Evolutionary conservation across 495 filamentous ascomycete species (phyloP), one percentile per base, ranked within the genome.

Genomic region (Hyaloscypha hepaticicola): DNA sequence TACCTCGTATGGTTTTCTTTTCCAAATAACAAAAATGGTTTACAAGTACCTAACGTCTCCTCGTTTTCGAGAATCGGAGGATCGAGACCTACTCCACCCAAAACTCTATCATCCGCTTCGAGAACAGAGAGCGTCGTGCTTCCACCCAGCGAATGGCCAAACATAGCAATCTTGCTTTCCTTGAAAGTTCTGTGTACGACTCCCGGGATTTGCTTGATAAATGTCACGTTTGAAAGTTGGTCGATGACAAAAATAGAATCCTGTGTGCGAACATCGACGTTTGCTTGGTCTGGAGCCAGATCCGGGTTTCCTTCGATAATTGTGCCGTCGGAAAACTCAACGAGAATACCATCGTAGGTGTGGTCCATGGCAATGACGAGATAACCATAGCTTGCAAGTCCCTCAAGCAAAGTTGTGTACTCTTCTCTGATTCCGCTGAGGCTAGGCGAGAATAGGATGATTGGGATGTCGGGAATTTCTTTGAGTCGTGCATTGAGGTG

Each of bases 121-220:
- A 63, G 27, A 12, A 51, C 26, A 21, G 48, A 1, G 24, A 51
- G 38, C 1, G 50, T 25, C 6, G 60, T 51, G 4, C 49, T 31
- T 5, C 60, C 60, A 41, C 84, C 82, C 14, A 84, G 71, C 0
- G 83, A 85, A 55, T 85, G 82, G 0, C 83, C 82, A 27, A 79
- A 76, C 31, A 81, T 74, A 1, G 71, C 76, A 16, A 78, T 71
- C 1, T 69, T 66, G 6, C 24, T 5, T n/a, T 31, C 60, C 7
- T 55, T 65, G 9, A 70, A 72, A 8, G 66, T 45, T 28, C 22
- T 26, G 14, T 27, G 12, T 22, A 38, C 60, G 9, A 61, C 62
- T 7, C 59, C 66, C 5, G 72, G 73, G 9, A 74, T 67, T 45
- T 48, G 49, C 21, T 25, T 34, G 5, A 57, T 68, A 51, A 74